Evolutionary conservation across 176 grass and related monocot species (phyloP).

Genomic region (Cenchrus americanus): DNA sequence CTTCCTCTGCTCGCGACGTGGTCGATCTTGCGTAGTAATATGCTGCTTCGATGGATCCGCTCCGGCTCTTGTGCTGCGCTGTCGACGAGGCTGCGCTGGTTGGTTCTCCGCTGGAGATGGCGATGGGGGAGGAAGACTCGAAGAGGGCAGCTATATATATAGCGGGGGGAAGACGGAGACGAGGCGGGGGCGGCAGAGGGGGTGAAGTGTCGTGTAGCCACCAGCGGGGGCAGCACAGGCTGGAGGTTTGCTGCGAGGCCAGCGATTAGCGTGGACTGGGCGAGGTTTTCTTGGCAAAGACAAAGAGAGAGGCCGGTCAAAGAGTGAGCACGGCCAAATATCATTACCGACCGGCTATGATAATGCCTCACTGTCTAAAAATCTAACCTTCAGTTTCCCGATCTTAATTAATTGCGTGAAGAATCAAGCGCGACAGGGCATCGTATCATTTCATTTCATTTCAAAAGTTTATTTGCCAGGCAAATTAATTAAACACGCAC

Average conservation of each 20-base stretch:
- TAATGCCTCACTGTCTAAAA: not conserved
- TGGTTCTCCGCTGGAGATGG: constrained; percentile 38
- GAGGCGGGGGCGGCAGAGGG: constrained; percentile 32
- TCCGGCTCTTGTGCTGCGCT: not conserved
- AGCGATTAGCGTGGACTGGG: constrained; percentile 8
- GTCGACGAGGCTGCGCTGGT: not conserved
- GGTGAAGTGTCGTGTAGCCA: constrained; percentile 53
- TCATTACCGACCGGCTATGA: not conserved
- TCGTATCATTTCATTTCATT: not conserved
- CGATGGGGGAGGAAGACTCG: not conserved
- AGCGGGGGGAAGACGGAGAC: constrained; percentile 3
- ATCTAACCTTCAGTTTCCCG: not conserved
- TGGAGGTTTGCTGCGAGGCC: constrained; percentile 42
- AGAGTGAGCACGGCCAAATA: not conserved
- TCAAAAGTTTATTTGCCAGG: not conserved
- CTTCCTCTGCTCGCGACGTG: not conserved
- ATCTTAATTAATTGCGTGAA: not conserved
- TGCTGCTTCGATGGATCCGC: not conserved
- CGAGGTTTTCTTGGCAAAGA: constrained; percentile 19
- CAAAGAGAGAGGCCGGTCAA: not conserved
- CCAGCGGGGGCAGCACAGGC: constrained; percentile 50
- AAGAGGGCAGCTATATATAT: constrained; percentile 37
- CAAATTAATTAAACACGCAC: not conserved
- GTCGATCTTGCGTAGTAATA: not conserved
- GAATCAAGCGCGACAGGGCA: not conserved